These are phyloP conservation scores for Mycena belliarum DNA, from an alignment of 768 basidiomycete species.

Conservation along the genomic window DNA sequence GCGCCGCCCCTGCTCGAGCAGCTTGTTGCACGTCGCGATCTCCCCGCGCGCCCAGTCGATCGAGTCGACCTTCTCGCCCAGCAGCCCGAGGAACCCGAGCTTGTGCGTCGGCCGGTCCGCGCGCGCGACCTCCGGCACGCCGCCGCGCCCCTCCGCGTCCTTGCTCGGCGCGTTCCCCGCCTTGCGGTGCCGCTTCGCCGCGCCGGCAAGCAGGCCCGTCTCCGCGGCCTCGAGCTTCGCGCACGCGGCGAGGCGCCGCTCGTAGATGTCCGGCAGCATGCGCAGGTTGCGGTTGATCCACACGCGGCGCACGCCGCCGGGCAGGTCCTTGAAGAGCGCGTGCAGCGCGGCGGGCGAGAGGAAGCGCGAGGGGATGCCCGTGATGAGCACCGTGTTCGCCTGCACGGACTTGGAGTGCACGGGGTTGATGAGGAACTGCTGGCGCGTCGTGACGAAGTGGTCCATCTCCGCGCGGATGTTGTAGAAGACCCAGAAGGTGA, in stretches of 20 bases:
- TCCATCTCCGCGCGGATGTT: conserved; percentile 80
- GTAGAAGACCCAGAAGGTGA: conserved; percentile 88
- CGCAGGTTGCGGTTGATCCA: conserved; percentile 93
- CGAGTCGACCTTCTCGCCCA: conserved; percentile 89
- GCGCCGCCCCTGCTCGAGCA: conserved; percentile 54
- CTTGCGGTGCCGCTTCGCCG: conserved; percentile 67
- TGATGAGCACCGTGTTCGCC: conserved; percentile 88
- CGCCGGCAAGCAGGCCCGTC: conserved; percentile 72
- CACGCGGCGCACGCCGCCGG: conserved; percentile 87
- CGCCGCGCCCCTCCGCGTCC: conserved; percentile 24
- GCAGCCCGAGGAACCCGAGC: conserved; percentile 59
- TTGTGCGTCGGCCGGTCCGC: conserved; percentile 80
- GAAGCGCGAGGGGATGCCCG: conserved; percentile 81
- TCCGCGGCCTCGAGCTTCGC: conserved; percentile 87
- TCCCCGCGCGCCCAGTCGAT: conserved; percentile 88
- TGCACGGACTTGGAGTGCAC: conserved; percentile 77
- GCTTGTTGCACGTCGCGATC: conserved; percentile 55
- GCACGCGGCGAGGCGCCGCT: conserved; percentile 71
- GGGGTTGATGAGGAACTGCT: conserved; percentile 76
- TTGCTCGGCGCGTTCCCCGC: conserved; percentile 48
- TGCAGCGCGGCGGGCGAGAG: conserved; percentile 69
- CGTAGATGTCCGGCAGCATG: conserved; percentile 81
- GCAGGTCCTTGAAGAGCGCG: conserved; percentile 76
- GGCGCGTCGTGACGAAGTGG: conserved; percentile 78
- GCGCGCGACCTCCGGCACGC: conserved; percentile 52